A percentile compares a stretch with the other conserved stretches of the same genome.
Evolutionary conservation across 2,329 filamentous ascomycete genomes (phyloP).

Genomic region (Myrmaecium sp.): DNA sequence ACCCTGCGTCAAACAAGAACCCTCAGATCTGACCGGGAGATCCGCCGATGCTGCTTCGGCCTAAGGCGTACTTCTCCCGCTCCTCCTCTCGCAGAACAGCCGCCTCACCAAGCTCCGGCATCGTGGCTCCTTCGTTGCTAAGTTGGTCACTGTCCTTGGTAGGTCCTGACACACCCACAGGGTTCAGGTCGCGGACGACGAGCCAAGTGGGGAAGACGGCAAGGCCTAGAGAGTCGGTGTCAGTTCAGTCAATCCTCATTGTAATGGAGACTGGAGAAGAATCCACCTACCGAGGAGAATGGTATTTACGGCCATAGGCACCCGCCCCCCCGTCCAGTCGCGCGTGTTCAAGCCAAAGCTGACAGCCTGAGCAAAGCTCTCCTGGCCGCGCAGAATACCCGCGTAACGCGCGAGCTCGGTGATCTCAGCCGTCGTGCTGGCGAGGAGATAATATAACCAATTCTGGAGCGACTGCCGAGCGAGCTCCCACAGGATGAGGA

Average conservation of each 20-base stretch:
- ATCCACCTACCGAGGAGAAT: conserved; percentile 9
- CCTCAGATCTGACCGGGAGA: not conserved
- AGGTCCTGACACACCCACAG: conserved; percentile 9
- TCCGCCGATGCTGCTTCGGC: not conserved
- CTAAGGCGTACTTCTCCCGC: not conserved
- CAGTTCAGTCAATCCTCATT: not conserved
- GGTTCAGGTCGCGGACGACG: conserved; percentile 13
- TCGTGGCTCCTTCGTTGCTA: no score
- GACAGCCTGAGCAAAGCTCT: conserved; percentile 28
- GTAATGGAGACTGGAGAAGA: not conserved
- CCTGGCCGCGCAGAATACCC: conserved; percentile 27
- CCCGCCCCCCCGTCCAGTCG: conserved; percentile 25
- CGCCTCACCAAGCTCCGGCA: no score
- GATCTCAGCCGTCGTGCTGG: conserved; percentile 39
- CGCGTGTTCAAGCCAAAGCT: conserved; percentile 26
- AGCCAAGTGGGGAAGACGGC: conserved; percentile 15
- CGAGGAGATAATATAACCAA: conserved; percentile 39
- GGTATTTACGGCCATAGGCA: conserved; percentile 26
- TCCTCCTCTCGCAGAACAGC: not conserved
- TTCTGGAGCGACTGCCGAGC: conserved; percentile 36
- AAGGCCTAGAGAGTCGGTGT: conserved; percentile 5
- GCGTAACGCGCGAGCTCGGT: conserved; percentile 30
- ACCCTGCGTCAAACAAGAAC: not conserved
- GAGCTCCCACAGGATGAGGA: conserved; percentile 33
- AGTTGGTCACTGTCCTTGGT: not conserved